Base-by-base conservation (phyloP, 345 rosid genomes). In the Bruguiera sexangula region DNA sequence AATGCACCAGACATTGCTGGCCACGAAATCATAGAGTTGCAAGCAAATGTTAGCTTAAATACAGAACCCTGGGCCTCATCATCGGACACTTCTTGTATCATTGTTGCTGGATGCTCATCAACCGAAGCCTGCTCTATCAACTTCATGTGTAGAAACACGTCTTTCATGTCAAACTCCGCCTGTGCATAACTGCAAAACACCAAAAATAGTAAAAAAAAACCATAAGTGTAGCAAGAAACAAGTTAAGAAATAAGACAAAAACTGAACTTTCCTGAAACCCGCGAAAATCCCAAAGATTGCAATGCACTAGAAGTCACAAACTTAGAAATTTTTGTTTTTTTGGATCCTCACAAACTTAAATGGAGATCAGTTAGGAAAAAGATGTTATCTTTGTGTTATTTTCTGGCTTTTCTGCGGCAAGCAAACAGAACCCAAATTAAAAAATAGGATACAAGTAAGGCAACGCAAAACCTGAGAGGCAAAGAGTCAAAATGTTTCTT, bases 401-500 rank as follows among this genome's bases (percentile, higher is more conserved):
- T 59, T 63, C 73, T 60, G 53, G 37, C 80, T 70, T 68, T 72
- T 72, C 73, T 68, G 62, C 69, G 5, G 61, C 60, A 60, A 72
- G 11, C 79, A 76, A 66, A 60, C 67, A 71, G 31, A 54, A 52
- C 27, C 54, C 68, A 52, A 43, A 67, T 20, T 26, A 46, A 71
- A 63, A 53, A 31, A 62, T 36, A 63, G 39, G 4, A n/a, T 18
- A 9, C 58, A 39, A 39, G 26, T 24, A 3, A 26, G 27, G 43
- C 18, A 29, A 65, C 57, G 50, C 37, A n/a, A n/a, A 63, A 93
- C 97, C 98, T 94, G 76, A 89, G 87, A 9, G 97, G 97, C 85
- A 89, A 84, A 65, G 98, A 91, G 84, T 94, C 98, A 65, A 87
- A 91, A 83, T 91, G 98, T 87, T 89, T 94, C 79, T 91, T 81